Base-by-base conservation (phyloP, 2,329 filamentous ascomycete genomes). In the Coniochaeta sp. region DNA sequence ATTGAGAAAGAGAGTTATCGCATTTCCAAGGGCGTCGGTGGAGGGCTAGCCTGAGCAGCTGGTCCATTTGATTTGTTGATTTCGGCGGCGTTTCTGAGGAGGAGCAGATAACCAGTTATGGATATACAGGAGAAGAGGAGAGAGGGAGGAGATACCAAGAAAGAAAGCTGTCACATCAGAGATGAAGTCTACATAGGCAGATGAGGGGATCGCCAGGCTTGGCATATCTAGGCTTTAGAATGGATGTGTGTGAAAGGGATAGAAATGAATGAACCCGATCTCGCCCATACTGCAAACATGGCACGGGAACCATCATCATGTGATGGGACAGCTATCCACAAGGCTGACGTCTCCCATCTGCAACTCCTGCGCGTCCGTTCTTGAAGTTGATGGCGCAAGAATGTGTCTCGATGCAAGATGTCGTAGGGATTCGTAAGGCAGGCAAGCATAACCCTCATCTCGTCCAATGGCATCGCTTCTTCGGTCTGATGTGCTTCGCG, bases 41-140 rank as follows among this genome's bases (percentile, higher is more conserved):
- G 26, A 3, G 26, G 38, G 22, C 38, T 26, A 24, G 38, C 20
- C 38, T 2, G 4, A 18, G 6, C 5, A 30, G 47, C n/a, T 49
- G 28, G 16, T 24, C 28, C 14, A 33, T 32, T 52, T 53, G 48
- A 48, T 32, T 42, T 49, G 48, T 52, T n/a, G n/a, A n/a, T n/a
- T 59, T 53, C 52, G 26, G 47, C 47, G 58, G 58, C 58, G 58
- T 59, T n/a, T 48, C n/a, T 56, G 51, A 55, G 38, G n/a, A 32
- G 40, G 42, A 48, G n/a, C 48, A 30, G 30, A 49, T 49, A 49
- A 28, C 47, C 33, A 16, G 20, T 32, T 49, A 35, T n/a, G 50
- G 52, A 55, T 53, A 59, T 59, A 57, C 57, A 57, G 51, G 42
- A 31, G 24, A 20, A 48, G 27, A 22, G 16, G 45, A 48, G 22